Conservation (phyloP, 805 yeast genomes). For the Sugiyamaella qingdaonensis region DNA sequence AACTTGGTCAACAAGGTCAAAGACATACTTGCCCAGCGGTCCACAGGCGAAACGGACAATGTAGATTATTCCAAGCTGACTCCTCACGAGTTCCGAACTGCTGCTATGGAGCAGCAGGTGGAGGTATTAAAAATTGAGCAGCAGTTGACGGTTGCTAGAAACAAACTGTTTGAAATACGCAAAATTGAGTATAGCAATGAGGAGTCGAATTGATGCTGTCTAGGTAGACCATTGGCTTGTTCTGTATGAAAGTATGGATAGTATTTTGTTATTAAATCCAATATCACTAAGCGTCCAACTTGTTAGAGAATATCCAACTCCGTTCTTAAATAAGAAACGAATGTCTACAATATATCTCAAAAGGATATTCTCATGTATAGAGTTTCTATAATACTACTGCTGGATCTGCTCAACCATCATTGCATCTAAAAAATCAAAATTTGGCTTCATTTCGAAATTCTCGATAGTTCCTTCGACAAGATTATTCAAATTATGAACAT, state of each 20-base stretch:
- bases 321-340: no score
- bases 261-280: background rate
- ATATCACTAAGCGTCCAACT: no score
- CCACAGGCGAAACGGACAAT: slow-evolving; percentile 36
- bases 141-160: slow-evolving; percentile 64
- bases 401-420: no score
- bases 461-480: no score
- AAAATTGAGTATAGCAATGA: slow-evolving; percentile 71
- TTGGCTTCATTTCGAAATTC: no score
- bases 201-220: slow-evolving; percentile 34
- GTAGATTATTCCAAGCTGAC: slow-evolving; percentile 66
- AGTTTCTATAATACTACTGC: background rate
- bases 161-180: slow-evolving; percentile 78
- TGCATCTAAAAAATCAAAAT: no score
- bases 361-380: background rate
- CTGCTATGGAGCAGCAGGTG: slow-evolving; percentile 91
- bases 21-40: slow-evolving; percentile 43
- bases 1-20: slow-evolving; percentile 67
- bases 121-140: slow-evolving; percentile 81
- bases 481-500: no score
- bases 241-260: background rate
- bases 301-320: no score
- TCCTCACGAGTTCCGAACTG: slow-evolving; percentile 76
- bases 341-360: no score
- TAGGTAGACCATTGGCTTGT: no score